Conservation (phyloP, 495 filamentous ascomycete species). For the Penicillium simplicissimum region DNA sequence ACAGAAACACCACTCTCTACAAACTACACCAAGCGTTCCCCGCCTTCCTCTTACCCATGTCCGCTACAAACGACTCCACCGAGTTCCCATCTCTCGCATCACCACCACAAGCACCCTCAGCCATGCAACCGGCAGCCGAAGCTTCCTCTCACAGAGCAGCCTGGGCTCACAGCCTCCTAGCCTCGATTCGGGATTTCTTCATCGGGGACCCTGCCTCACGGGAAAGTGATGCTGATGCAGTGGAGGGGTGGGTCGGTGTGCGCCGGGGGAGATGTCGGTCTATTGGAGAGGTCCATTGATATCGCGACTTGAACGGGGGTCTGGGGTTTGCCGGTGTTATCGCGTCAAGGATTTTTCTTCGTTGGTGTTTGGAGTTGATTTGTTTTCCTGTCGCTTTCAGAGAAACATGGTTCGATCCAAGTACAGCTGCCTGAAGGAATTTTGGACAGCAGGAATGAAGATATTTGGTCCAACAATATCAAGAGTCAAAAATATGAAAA, state of each 20-base stretch:
- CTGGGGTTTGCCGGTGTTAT: neutral
- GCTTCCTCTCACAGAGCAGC: neutral
- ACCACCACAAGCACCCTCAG: neutral
- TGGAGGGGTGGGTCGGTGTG: slow-evolving; percentile 28
- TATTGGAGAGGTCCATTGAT: slow-evolving; percentile 27
- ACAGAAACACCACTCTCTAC: neutral
- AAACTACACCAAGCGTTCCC: neutral
- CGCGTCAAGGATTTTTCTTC: neutral
- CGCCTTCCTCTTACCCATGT: neutral
- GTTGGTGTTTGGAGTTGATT: neutral
- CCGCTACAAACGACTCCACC: neutral
- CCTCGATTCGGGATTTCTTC: slow-evolving; percentile 19
- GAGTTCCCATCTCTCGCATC: neutral
- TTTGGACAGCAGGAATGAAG: neutral
- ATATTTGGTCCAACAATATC: neutral
- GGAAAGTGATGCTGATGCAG: slow-evolving; percentile 26
- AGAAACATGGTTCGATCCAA: neutral
- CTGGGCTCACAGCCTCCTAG: slow-evolving; percentile 16
- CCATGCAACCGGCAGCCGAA: neutral
- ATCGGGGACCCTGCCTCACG: neutral
- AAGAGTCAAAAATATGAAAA: slow-evolving; percentile 12
- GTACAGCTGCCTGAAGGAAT: neutral
- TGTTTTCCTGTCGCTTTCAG: neutral
- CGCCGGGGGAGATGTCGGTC: slow-evolving; percentile 25
- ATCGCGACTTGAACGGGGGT: neutral